Base-by-base conservation (phyloP, 208 protist genomes). In the Leishmania mexicana region DNA sequence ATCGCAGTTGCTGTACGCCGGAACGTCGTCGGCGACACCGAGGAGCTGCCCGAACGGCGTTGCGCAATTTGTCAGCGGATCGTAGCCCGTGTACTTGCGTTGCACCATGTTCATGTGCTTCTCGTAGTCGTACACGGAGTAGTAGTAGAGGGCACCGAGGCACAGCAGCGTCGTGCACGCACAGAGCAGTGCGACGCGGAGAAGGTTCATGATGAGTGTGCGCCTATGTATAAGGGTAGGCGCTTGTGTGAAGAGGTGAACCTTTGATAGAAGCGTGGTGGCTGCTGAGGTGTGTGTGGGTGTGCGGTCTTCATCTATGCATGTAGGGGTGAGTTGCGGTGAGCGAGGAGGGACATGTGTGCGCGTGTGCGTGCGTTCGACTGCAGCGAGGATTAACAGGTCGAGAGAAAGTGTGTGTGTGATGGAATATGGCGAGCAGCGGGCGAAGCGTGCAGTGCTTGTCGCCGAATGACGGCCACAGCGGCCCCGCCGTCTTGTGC, bases 1-100 rank as follows among this genome's bases (percentile, higher is more conserved):
- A 79, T 91, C 81, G 77, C 90, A 96, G 78, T 96, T 96, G 83
- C 92, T 96, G 76, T 89, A 94, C 28, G 86, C 89, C 2, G 90
- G 92, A 7, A 93, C 82, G 62, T 83, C 72, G 64, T 88, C 76
- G 17, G 87, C 87, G 76, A 88, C 85, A 57, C 92, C 92, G n/a
- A 96, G 84, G 17, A 90, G 35, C 19, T 82, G 83, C 19, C 87
- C 90, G 53, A 92, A 90, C 2, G 81, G 76, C 24, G 92, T 91
- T 42, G 75, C 80, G 76, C 90, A 95, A 28, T 90, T 78, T 53
- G 80, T 60, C 19, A 92, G 77, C 21, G 79, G 81, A 60, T 92
- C 86, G 72, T 85, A 93, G 64, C 38, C 40, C 75, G 47, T 13
- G 79, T 81, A 79, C 17, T 6, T 57, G 81, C 67, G 78, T 0